These are phyloP conservation scores for Hypomyces rosellus DNA, from an alignment of 2,329 filamentous ascomycete genomes.

Conservation along the genomic window DNA sequence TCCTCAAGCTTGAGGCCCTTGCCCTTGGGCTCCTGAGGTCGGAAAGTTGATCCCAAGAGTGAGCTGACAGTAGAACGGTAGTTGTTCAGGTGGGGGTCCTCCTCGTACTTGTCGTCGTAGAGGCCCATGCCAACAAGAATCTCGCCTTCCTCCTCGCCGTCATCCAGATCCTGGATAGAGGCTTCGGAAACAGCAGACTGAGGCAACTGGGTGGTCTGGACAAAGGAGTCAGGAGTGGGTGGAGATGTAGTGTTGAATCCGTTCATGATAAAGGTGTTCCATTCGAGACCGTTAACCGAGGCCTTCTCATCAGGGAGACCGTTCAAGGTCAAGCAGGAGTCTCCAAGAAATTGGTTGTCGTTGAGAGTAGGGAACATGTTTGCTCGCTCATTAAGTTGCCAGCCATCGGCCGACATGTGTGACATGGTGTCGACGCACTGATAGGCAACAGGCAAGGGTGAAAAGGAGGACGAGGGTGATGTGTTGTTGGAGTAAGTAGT, in stretches of 20 bases:
- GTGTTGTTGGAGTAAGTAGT: slow-evolving; percentile 51
- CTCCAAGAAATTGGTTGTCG: slow-evolving; percentile 17
- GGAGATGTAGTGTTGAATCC: slow-evolving; percentile 46
- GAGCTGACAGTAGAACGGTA: slow-evolving; percentile 49
- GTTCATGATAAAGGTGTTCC: slow-evolving; percentile 41
- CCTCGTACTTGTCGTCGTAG: slow-evolving; percentile 59
- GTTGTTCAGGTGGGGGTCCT: slow-evolving; percentile 46
- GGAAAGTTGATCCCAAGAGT: slow-evolving; percentile 46
- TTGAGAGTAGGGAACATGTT: slow-evolving; percentile 21
- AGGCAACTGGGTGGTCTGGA: slow-evolving; percentile 41
- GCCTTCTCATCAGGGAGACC: slow-evolving; percentile 11
- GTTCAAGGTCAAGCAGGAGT: slow-evolving; percentile 26
- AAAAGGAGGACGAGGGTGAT: slow-evolving; percentile 50
- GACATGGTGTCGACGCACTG: slow-evolving; percentile 31
- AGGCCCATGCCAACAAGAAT: slow-evolving; percentile 77
- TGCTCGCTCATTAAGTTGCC: slow-evolving; percentile 27
- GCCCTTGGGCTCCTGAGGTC: slow-evolving; percentile 45
- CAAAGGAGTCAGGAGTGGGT: slow-evolving; percentile 54
- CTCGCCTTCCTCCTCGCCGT: slow-evolving; percentile 58
- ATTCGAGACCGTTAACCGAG: slow-evolving; percentile 25
- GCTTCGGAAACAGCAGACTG: slow-evolving; percentile 45
- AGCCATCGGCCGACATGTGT: slow-evolving; percentile 35
- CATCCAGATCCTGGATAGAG: slow-evolving; percentile 42
- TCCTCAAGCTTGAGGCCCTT: slow-evolving; percentile 78
- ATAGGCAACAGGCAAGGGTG: slow-evolving; percentile 46